A percentile compares a stretch with the other conserved stretches of the same genome.
Evolutionary conservation across 768 basidiomycete genomes (phyloP).

Genomic region (Calocybe cyanea): DNA sequence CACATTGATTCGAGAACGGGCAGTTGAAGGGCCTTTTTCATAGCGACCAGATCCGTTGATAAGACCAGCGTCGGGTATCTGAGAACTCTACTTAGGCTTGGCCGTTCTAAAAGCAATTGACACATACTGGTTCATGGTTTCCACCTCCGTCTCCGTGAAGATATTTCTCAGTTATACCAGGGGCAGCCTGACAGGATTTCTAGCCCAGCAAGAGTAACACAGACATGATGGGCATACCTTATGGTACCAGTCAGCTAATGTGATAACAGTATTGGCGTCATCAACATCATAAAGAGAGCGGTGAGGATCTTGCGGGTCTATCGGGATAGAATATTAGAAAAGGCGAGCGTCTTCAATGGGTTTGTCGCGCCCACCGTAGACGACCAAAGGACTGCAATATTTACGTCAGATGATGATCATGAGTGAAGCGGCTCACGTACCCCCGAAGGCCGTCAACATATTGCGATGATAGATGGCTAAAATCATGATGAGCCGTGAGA

Average conservation of each 20-base stretch:
- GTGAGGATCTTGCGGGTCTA: conserved; percentile 28
- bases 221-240: neutral
- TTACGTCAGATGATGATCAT: neutral
- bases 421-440: conserved; percentile 6
- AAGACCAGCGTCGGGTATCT: conserved; percentile 24
- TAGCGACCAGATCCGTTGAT: conserved; percentile 33
- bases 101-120: conserved; percentile 2
- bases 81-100: neutral
- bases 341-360: conserved; percentile 16
- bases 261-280: conserved; percentile 31
- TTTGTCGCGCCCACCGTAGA: conserved; percentile 29
- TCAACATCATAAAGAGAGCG: conserved; percentile 20
- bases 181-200: conserved; percentile 22
- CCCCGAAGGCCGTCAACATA: conserved; percentile 41
- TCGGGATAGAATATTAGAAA: conserved; percentile 5
- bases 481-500: neutral
- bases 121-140: conserved; percentile 12
- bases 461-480: conserved; percentile 23
- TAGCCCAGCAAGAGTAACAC: conserved; percentile 24
- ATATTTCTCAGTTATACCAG: conserved; percentile 7
- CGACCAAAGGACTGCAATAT: conserved; percentile 22
- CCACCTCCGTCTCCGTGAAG: conserved; percentile 8
- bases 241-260: conserved; percentile 33
- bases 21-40: conserved; percentile 28
- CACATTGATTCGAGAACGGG: conserved; percentile 33